Conservation (phyloP, 495 filamentous ascomycete species). For the Aspergillus carlsbadensis region DNA sequence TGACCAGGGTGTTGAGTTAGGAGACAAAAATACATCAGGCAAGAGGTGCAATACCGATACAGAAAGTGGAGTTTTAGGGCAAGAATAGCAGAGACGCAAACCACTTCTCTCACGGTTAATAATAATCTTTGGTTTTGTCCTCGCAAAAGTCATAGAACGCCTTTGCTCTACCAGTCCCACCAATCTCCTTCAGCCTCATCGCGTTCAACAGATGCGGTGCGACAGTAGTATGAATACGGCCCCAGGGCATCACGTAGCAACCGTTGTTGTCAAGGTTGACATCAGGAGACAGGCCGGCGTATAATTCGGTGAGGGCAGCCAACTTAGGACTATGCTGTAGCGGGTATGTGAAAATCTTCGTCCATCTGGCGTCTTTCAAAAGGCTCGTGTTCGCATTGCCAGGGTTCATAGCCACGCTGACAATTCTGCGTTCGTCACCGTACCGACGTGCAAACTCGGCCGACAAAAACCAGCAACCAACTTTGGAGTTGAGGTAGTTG, state of each 20-base stretch:
- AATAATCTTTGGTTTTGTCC: slow-evolving; percentile 17
- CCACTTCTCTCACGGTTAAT: background rate
- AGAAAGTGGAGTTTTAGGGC: background rate
- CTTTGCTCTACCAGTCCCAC: slow-evolving; percentile 31
- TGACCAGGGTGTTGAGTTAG: background rate
- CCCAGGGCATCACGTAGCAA: slow-evolving; percentile 40
- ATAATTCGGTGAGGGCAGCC: slow-evolving; percentile 44
- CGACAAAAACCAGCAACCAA: slow-evolving; percentile 35
- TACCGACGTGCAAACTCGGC: slow-evolving; percentile 30
- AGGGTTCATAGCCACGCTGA: slow-evolving; percentile 42
- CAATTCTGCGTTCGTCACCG: slow-evolving; percentile 22
- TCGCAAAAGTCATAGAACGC: slow-evolving; percentile 41
- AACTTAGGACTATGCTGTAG: slow-evolving; percentile 27
- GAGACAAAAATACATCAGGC: background rate
- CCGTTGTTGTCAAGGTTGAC: slow-evolving; percentile 32
- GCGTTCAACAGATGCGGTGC: slow-evolving; percentile 29
- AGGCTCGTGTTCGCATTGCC: slow-evolving; percentile 38
- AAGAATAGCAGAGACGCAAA: background rate
- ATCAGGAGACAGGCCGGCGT: slow-evolving; percentile 39
- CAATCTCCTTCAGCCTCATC: slow-evolving; percentile 27
- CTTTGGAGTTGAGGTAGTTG: slow-evolving; percentile 42
- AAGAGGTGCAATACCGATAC: background rate
- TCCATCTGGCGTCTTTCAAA: slow-evolving; percentile 19
- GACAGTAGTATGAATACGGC: slow-evolving; percentile 25
- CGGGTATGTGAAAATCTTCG: slow-evolving; percentile 19